Evolutionary conservation across 2,329 filamentous ascomycete species (phyloP), one percentile per base, ranked within the genome.

Genomic region (Fusarium redolens): DNA sequence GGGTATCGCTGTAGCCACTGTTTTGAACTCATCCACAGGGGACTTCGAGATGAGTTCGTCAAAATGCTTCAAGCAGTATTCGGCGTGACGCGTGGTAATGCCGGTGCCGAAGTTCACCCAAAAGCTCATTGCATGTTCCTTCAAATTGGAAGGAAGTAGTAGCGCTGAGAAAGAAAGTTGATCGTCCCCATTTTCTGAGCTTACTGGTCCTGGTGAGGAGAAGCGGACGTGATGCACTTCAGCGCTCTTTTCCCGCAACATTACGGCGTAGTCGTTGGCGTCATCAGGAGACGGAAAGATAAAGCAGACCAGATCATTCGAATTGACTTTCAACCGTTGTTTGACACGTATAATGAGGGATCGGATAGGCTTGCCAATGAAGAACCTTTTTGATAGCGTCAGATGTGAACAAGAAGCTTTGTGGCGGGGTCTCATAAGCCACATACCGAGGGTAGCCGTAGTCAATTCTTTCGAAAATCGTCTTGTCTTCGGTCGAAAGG

Each of bases 281-380:
- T 40, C 28, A 4, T 31, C 18, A 4, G 25, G 14, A 10, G 51
- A 41, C 6, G 51, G 51, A 33, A 40, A 55, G 13, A 41, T 40
- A 3, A 18, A 55, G 18, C 51, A 55, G 7, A 5, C 20, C 5
- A 11, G 13, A 7, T 18, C 10, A n/a, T 18, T 1, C 2, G 4
- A 3, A n/a, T 3, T 4, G 7, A 18, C 7, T 4, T 4, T 1
- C 9, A 55, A n/a, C 5, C 35, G 37, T 12, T 22, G 9, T 22
- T 12, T 55, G 10, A 55, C 18, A 13, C 10, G 14, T 12, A n/a
- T 4, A 2, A 12, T 30, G 15, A 55, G 35, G 7, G 12, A 7
- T 30, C 11, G 25, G 20, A 55, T 5, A 2, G 20, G 51, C 1
- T 14, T 9, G 14, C 25, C 5, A 14, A 55, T 7, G 25, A 18